Evolutionary conservation across 2,329 filamentous ascomycete species (phyloP).

Genomic region (Scytalidium lignicola): DNA sequence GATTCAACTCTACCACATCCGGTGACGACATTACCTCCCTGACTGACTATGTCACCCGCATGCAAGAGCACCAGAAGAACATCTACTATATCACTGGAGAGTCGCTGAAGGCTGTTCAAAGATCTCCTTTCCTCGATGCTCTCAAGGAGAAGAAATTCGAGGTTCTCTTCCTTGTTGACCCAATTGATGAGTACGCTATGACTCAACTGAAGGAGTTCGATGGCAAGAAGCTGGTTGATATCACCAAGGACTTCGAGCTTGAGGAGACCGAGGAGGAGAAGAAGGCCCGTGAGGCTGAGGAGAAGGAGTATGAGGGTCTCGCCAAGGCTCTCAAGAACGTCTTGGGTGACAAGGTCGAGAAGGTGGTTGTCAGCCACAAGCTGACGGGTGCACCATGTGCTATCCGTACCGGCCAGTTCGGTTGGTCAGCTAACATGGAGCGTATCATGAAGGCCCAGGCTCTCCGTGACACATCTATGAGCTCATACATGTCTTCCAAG

Average conservation of each 20-base stretch:
- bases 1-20: slow-evolving; percentile 99
- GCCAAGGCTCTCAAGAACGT: slow-evolving; percentile 99
- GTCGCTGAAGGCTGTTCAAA: slow-evolving; percentile 95
- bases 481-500: slow-evolving; percentile 99
- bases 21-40: slow-evolving; percentile 94
- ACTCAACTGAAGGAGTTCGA: slow-evolving; percentile 83
- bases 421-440: slow-evolving; percentile 99
- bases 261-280: slow-evolving; percentile 99
- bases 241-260: slow-evolving; percentile 99
- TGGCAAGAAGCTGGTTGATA: slow-evolving; percentile 99
- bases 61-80: slow-evolving; percentile 99
- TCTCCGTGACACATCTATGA: slow-evolving; percentile 99
- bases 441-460: slow-evolving; percentile 99
- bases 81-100: slow-evolving; percentile 99
- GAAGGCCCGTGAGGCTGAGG: slow-evolving; percentile 86
- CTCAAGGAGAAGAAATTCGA: slow-evolving; percentile 99
- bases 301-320: slow-evolving; percentile 95
- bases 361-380: slow-evolving; percentile 99
- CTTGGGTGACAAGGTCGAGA: slow-evolving; percentile 98
- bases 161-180: slow-evolving; percentile 98
- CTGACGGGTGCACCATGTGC: slow-evolving; percentile 89
- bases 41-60: slow-evolving; percentile 95
- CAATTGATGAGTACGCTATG: slow-evolving; percentile 55
- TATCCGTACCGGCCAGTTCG: slow-evolving; percentile 99
- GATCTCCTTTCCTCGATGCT: slow-evolving; percentile 97